These are phyloP conservation scores for Rutstroemia sp. DNA, from an alignment of 2,329 filamentous ascomycete species.

Conservation along the genomic window DNA sequence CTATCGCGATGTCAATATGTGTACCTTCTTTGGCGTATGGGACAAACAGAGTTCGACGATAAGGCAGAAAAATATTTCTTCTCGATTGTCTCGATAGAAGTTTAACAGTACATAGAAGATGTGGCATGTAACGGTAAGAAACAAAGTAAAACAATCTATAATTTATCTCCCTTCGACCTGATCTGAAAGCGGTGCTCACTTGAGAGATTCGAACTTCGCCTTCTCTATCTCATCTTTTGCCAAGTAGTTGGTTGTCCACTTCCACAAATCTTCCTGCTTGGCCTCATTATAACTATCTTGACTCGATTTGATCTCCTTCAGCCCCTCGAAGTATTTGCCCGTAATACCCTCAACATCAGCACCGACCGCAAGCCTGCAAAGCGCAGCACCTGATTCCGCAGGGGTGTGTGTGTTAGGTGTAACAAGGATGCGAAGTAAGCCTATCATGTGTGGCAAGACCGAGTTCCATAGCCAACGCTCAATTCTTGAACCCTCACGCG, in stretches of 20 bases:
- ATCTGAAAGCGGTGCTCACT: background rate
- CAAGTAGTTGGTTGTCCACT: conserved; percentile 37
- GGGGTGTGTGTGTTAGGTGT: conserved; percentile 33
- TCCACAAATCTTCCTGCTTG: conserved; percentile 43
- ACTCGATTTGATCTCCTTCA: conserved; percentile 34
- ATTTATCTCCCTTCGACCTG: background rate
- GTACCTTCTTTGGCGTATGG: background rate
- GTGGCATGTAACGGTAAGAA: background rate
- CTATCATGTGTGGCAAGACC: conserved; percentile 32
- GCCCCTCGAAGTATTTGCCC: conserved; percentile 39
- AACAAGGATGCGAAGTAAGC: conserved; percentile 31
- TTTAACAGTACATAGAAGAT: background rate
- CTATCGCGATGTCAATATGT: background rate
- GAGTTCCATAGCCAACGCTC: conserved; percentile 30
- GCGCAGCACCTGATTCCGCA: conserved; percentile 33
- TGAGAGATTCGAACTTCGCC: conserved; percentile 2
- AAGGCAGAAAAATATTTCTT: background rate
- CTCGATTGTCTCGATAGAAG: too few species aligned
- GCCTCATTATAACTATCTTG: conserved; percentile 35
- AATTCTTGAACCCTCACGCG: conserved; percentile 27
- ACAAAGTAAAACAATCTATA: background rate
- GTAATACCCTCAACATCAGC: conserved; percentile 29
- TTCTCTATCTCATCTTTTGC: conserved; percentile 11
- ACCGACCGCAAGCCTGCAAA: conserved; percentile 36
- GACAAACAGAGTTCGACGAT: background rate